Base-by-base conservation (phyloP, 169 alveolate species). In the Ichthyophthirius multifiliis region DNA sequence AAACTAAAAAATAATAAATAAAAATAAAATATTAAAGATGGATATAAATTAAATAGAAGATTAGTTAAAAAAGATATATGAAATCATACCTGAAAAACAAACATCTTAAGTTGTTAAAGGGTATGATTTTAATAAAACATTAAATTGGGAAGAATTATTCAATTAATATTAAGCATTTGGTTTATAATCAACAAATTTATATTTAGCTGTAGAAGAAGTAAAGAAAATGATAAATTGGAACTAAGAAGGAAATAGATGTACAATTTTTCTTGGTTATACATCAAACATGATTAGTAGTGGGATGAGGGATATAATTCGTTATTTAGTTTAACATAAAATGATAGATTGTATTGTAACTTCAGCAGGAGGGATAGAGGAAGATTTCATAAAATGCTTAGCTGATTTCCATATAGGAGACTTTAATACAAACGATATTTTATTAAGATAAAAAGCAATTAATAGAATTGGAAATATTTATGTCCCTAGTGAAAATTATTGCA, bases 301-400 rank as follows among this genome's bases (percentile, higher is more conserved):
- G 10, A 90, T 97, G 85, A 89, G 99, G 46, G 99, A 98, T 55
- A 91, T 96, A 13, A 97, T 98, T 64, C 96, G 98, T 16, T 81
- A 71, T 27, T 75, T 93, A 74, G 88, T 93, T 65, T 92, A 98
- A 88, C 98, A 98, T 88, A 97, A 95, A 74, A 95, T 97, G 94
- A 92, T 97, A 16, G 99, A 97, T 81, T 95, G 94, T 5, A 93
- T 98, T 39, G 99, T 97, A 9, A 98, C 99, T 5, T 95, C 99
- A 5, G 99, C 98, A 20, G 99, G 99, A 2, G 99, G 99, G 3
- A 95, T 99, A 44, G 99, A 99, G 90, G 99, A 99, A 95, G 99
- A 98, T 89, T 89, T 98, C 74, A 98, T 99, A 82, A 99, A 99
- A 83, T 97, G 99, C 85, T 89, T 98, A 73, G 34, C 73, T 1